phyloP scores from a whole-genome alignment of 208 protist genomes.

The Blastocrithidia nonstop region DNA sequence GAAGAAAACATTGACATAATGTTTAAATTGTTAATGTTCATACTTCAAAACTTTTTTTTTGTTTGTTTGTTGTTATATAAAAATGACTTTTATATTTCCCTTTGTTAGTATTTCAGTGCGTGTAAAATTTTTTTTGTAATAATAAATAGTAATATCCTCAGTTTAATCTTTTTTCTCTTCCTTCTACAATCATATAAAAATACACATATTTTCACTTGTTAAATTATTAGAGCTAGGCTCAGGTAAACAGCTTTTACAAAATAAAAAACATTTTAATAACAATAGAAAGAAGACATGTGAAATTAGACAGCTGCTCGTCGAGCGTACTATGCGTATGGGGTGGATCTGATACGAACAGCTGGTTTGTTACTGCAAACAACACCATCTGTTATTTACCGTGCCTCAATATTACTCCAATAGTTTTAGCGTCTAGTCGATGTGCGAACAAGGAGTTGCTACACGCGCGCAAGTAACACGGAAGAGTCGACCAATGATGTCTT shows the following conservation, averaged over 20 bases:
- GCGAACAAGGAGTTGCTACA: too few species aligned
- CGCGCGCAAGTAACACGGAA: too few species aligned
- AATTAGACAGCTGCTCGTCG: too few species aligned
- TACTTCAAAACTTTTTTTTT: too few species aligned
- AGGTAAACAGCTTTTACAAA: not conserved
- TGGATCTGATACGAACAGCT: conserved; percentile 58
- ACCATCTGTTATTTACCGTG: conserved; percentile 52
- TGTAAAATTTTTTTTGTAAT: not conserved
- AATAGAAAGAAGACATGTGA: too few species aligned
- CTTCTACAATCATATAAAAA: not conserved
- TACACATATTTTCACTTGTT: not conserved
- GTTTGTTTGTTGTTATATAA: too few species aligned
- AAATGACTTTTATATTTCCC: not conserved
- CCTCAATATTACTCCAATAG: conserved; percentile 57
- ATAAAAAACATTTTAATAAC: not conserved
- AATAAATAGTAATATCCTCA: conserved; percentile 2
- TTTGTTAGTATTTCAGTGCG: not conserved
- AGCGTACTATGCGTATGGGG: conserved; percentile 52
- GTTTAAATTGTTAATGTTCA: too few species aligned
- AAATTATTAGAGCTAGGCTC: not conserved
- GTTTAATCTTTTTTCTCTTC: not conserved
- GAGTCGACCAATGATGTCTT: too few species aligned
- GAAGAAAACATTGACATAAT: too few species aligned
- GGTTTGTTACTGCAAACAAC: conserved; percentile 40
- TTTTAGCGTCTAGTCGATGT: conserved; percentile 31